A percentile compares a stretch with the other conserved stretches of the same genome.
phyloP scores from a whole-genome alignment of 2,329 filamentous ascomycete species.

The Pestalotiopsis sp. region DNA sequence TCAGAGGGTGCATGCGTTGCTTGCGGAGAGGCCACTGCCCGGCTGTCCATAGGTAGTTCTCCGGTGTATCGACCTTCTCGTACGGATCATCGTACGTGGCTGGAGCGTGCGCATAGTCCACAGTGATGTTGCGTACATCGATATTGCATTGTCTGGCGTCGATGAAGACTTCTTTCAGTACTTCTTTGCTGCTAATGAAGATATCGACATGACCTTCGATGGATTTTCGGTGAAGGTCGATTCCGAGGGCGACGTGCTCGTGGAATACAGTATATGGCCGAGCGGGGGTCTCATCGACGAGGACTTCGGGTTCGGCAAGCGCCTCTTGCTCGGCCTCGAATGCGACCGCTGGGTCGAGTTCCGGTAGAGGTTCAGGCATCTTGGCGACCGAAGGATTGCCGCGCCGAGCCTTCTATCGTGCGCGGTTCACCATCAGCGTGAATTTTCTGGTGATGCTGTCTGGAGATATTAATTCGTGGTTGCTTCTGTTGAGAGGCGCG shows the following conservation, averaged over 20 bases:
- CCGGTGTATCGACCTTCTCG: slow-evolving; percentile 60
- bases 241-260: slow-evolving; percentile 85
- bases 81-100: slow-evolving; percentile 66
- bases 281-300: slow-evolving; percentile 31
- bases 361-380: slow-evolving; percentile 30
- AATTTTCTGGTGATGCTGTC: slow-evolving; percentile 20
- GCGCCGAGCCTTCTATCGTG: slow-evolving; percentile 9
- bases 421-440: slow-evolving; percentile 10
- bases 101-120: slow-evolving; percentile 45
- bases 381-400: slow-evolving; percentile 17
- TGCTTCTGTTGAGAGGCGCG: background rate
- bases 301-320: slow-evolving; percentile 28
- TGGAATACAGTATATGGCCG: slow-evolving; percentile 62
- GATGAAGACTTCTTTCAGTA: slow-evolving; percentile 57
- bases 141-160: slow-evolving; percentile 65
- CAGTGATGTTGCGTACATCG: slow-evolving; percentile 51
- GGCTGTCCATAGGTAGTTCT: slow-evolving; percentile 62
- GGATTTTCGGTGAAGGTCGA: slow-evolving; percentile 77
- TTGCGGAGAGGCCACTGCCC: slow-evolving; percentile 75
- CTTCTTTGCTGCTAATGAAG: slow-evolving; percentile 63
- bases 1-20: slow-evolving; percentile 61
- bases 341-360: slow-evolving; percentile 22
- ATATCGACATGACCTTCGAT: slow-evolving; percentile 81
- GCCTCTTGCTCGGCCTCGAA: slow-evolving; percentile 20
- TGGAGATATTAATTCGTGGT: background rate